Evolutionary conservation across 306 rosid genomes (phyloP), one percentile per base, ranked within the genome.

Genomic region (Neltuma alba): DNA sequence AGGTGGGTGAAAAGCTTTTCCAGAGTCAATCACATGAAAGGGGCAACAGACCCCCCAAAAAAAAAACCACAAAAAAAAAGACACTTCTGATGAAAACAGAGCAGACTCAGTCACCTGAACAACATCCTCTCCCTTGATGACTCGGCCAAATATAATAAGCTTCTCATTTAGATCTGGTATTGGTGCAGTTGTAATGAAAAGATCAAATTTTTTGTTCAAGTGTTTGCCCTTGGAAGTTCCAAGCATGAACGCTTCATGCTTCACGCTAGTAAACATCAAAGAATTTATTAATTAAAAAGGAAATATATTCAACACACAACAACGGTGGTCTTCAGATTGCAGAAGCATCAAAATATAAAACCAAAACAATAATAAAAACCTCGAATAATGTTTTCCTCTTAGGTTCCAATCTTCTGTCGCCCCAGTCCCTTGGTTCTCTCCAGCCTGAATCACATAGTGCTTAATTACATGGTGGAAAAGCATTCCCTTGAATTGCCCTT

Each of bases 131-230:
- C 99, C 99, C 88, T 87, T 91, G 83, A 95, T 12, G 77, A 95
- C 99, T 45, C 78, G 95, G 50, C 99, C 99, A 74, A 95, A 95
- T 78, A 95, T 89, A 76, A 85, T 79, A 67, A 93, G 87, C 88
- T 91, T 91, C 83, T 96, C 97, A 27, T 85, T 91, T 61, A 96
- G 84, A 87, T 93, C 97, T 23, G 99, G 98, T 65, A 96, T 96
- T 2, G 99, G 99, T 55, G 99, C 98, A 74, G 99, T 96, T 34
- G 99, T 96, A 76, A 96, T 90, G 76, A 90, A 92, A 82, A 96
- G 93, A 87, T 93, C 93, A 85, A 96, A 96, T 82, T 86, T 93
- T 74, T 89, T 86, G 86, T 83, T 70, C 80, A 50, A 74, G 71
- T 79, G 92, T 77, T 90, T 92, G 16, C 87, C 89, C 87, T 92